phyloP scores from a whole-genome alignment of 2,329 filamentous ascomycete genomes.

The Lachnellula hyalina region DNA sequence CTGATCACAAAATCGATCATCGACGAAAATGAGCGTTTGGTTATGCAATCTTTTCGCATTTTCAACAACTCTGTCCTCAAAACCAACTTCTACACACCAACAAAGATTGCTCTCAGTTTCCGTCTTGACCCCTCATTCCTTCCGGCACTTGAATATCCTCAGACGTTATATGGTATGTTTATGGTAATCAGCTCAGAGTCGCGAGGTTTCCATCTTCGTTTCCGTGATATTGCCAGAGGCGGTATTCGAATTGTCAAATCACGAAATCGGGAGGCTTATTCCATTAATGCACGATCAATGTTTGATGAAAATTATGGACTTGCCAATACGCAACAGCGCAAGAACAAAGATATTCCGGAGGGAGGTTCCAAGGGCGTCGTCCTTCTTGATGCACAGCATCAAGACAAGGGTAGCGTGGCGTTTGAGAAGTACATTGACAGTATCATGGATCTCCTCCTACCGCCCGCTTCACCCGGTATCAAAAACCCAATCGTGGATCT shows the following conservation, averaged over 20 bases:
- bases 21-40: slow-evolving; percentile 96
- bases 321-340: slow-evolving; percentile 96
- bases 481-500: slow-evolving; percentile 98
- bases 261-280: slow-evolving; percentile 89
- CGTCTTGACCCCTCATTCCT: slow-evolving; percentile 85
- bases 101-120: slow-evolving; percentile 97
- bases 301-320: slow-evolving; percentile 99
- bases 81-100: slow-evolving; percentile 92
- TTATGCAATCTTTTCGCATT: slow-evolving; percentile 92
- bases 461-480: slow-evolving; percentile 87
- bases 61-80: slow-evolving; percentile 94
- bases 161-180: slow-evolving; percentile 96
- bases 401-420: slow-evolving; percentile 84
- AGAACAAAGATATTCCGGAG: slow-evolving; percentile 99
- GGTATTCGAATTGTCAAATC: slow-evolving; percentile 99
- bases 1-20: slow-evolving; percentile 73
- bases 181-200: slow-evolving; percentile 95
- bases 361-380: slow-evolving; percentile 98
- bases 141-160: slow-evolving; percentile 86
- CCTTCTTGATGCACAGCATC: slow-evolving; percentile 85
- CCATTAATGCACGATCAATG: slow-evolving; percentile 91
- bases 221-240: slow-evolving; percentile 93
- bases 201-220: slow-evolving; percentile 93
- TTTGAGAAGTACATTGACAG: slow-evolving; percentile 99
- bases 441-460: slow-evolving; percentile 89